These are phyloP conservation scores for Nakaseomyces sp. DNA, from an alignment of 1,139 yeast species.

Conservation along the genomic window DNA sequence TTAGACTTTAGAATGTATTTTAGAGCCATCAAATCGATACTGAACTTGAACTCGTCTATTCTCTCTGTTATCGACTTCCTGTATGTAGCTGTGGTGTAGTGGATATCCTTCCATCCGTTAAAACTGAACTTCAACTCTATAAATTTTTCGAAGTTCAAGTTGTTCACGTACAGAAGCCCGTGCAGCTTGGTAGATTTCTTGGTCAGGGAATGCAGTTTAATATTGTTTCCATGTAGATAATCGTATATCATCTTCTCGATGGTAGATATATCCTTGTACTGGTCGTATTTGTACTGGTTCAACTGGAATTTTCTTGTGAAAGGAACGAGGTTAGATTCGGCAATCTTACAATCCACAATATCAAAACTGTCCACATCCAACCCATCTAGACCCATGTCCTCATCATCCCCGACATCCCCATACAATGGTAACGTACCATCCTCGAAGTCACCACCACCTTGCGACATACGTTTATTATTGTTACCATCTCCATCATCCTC, in stretches of 20 bases:
- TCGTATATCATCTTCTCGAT: constrained; percentile 14
- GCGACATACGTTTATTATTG: too few species aligned
- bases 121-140: constrained; percentile 29
- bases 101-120: constrained; percentile 28
- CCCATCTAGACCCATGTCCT: not conserved
- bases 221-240: constrained; percentile 22
- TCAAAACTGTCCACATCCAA: constrained; percentile 8
- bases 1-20: constrained; percentile 29
- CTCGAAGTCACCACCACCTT: not conserved
- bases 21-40: constrained; percentile 23
- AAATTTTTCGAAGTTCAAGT: constrained; percentile 27
- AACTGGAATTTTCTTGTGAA: constrained; percentile 6
- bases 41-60: constrained; percentile 26
- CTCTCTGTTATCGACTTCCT: constrained; percentile 20
- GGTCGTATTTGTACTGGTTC: constrained; percentile 10
- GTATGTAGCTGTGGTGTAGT: constrained; percentile 24
- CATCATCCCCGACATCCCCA: not conserved
- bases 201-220: constrained; percentile 21
- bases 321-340: constrained; percentile 9
- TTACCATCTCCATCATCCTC: not conserved
- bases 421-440: constrained; percentile 7
- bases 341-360: constrained; percentile 12
- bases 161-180: constrained; percentile 25
- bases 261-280: constrained; percentile 5
- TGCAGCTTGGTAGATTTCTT: constrained; percentile 15